Conservation (phyloP, 176 grass and related monocot species). For the Pontederia crassipes region DNA sequence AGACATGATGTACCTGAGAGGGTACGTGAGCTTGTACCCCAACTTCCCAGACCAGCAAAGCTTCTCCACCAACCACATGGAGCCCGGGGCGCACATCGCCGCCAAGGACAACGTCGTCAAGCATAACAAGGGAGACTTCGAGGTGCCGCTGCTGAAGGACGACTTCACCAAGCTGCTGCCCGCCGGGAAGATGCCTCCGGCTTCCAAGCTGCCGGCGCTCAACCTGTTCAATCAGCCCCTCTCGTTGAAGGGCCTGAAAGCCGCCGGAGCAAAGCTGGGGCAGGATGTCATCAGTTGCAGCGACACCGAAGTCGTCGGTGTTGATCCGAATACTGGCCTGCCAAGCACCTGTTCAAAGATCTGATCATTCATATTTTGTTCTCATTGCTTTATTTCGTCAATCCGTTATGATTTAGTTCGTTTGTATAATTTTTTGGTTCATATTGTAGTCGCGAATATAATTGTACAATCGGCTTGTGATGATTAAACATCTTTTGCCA, state of each 20-base stretch:
- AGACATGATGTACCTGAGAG: constrained; percentile 97
- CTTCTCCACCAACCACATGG: constrained; percentile 99
- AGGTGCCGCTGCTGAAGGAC: constrained; percentile 64
- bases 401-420: too few relatives aligned
- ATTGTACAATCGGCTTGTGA: too few relatives aligned
- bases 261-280: constrained; percentile 81
- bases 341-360: constrained; percentile 64
- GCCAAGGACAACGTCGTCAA: constrained; percentile 69
- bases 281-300: constrained; percentile 56
- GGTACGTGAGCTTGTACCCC: constrained; percentile 75
- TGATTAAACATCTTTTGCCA: too few relatives aligned
- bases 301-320: constrained; percentile 33
- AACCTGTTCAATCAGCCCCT: constrained; percentile 96
- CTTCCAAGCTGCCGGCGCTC: constrained; percentile 68
- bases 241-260: constrained; percentile 75
- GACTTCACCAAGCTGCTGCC: constrained; percentile 75
- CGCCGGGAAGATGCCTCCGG: constrained; percentile 66
- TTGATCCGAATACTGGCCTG: constrained; percentile 61
- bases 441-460: too few relatives aligned
- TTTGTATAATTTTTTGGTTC: too few relatives aligned
- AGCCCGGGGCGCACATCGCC: constrained; percentile 91
- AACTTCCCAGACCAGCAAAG: constrained; percentile 89
- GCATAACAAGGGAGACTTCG: constrained; percentile 63
- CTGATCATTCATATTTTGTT: constrained; percentile 37
- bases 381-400: too few relatives aligned